Base-by-base conservation (phyloP, 257 asterid species). In the Nicotiana tomentosiformis region DNA sequence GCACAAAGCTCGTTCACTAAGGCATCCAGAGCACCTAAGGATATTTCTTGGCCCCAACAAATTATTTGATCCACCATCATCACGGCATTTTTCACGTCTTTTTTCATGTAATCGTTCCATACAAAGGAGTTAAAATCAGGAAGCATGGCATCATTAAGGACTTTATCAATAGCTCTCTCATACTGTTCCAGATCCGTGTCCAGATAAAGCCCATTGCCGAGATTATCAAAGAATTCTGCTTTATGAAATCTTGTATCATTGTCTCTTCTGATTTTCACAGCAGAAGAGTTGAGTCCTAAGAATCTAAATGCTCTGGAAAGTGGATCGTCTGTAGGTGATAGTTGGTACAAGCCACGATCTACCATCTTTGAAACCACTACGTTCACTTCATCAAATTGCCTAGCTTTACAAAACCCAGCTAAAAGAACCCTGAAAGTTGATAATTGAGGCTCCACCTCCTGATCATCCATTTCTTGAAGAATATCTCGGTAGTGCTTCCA, bases 131-230 rank as follows among this genome's bases (percentile, higher is more conserved):
- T 90, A 85, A 93, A 93, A 82, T 93, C 92, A 10, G 95, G 97
- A 74, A 92, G 64, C 92, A 90, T 87, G 84, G 94, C 89, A 85
- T 88, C 93, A 83, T 90, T 77, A 60, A 96, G 97, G 88, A 92
- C 91, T 86, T 66, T 84, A 53, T 72, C 33, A 80, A 93, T 82
- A 78, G 49, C 80, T 81, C 85, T 86, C 87, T 94, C 97, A 62
- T 86, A 94, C 85, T 82, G 87, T 30, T 93, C 91, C 60, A 93
- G 33, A 87, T 96, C 89, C 5, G 98, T 89, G 68, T 96, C 98
- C 82, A 94, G 84, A 86, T 91, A 96, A 70, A 96, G 93, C 56
- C 99, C 99, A 88, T 96, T 96, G 30, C 99, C 99, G 62, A 96
- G 96, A 83, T 86, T 83, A 89, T 96, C 98, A 26, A 81, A 96